A percentile compares a stretch with the other conserved stretches of the same genome.
Evolutionary conservation across 768 basidiomycete genomes (phyloP).

Genomic region (Gelatoporia subvermispora): DNA sequence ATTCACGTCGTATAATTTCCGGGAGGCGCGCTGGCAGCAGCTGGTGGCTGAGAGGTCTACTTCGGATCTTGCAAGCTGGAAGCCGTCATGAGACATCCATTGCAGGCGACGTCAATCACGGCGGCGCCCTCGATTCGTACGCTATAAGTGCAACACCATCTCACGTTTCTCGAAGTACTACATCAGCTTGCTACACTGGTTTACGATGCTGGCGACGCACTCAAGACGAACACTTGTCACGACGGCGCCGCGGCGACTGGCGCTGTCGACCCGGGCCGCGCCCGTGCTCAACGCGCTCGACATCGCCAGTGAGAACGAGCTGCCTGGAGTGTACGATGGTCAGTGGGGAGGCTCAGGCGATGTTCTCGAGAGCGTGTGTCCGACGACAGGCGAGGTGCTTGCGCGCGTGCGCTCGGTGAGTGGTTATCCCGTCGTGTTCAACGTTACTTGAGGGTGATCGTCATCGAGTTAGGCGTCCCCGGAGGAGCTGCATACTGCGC

Average conservation of each 20-base stretch:
- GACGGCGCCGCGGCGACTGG: neutral
- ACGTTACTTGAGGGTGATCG: neutral
- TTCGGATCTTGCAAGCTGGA: too few relatives aligned
- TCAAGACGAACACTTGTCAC: neutral
- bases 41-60: too few relatives aligned
- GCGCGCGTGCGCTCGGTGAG: slow-evolving; percentile 69
- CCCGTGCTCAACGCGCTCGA: slow-evolving; percentile 59
- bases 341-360: slow-evolving; percentile 77
- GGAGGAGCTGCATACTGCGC: slow-evolving; percentile 62
- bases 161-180: too few relatives aligned
- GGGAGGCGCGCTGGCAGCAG: too few relatives aligned
- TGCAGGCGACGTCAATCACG: too few relatives aligned
- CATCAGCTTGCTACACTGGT: too few relatives aligned
- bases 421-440: slow-evolving; percentile 3
- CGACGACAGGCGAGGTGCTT: slow-evolving; percentile 82
- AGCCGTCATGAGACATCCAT: too few relatives aligned
- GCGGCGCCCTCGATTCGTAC: too few relatives aligned
- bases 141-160: too few relatives aligned
- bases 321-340: slow-evolving; percentile 79
- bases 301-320: slow-evolving; percentile 48
- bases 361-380: slow-evolving; percentile 66
- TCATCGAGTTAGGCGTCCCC: slow-evolving; percentile 49
- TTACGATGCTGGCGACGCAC: neutral
- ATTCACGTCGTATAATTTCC: too few relatives aligned
- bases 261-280: slow-evolving; percentile 68